These are phyloP conservation scores for Bromus sterilis DNA, from an alignment of 176 grass and related monocot species.

Conservation along the genomic window DNA sequence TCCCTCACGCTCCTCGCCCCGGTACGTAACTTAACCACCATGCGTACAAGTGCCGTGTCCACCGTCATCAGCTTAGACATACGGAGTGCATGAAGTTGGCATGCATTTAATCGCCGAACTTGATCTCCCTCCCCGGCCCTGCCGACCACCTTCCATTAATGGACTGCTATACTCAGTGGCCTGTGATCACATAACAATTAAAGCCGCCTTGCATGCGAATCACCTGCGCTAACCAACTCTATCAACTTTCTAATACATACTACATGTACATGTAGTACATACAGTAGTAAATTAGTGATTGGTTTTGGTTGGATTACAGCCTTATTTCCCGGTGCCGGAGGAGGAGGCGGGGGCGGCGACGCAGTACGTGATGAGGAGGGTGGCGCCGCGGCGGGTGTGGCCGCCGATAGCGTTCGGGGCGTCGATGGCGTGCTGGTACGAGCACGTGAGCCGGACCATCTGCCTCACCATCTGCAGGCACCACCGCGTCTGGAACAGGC, in stretches of 20 bases:
- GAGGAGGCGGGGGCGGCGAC: slow-evolving; percentile 35
- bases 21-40: not conserved
- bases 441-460: slow-evolving; percentile 95
- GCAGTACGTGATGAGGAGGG: slow-evolving; percentile 75
- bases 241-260: not conserved
- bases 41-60: not conserved
- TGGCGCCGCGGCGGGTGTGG: slow-evolving; percentile 91
- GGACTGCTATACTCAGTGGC: not conserved
- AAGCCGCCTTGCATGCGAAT: not conserved
- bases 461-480: slow-evolving; percentile 90
- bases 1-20: slow-evolving; percentile 82
- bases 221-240: not conserved
- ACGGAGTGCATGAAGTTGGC: not conserved
- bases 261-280: no score
- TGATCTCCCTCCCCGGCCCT: not conserved
- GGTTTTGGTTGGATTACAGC: no score
- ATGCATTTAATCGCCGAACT: not conserved
- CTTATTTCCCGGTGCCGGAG: slow-evolving; percentile 79
- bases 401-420: slow-evolving; percentile 88
- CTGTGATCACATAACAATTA: not conserved
- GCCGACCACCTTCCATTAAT: not conserved
- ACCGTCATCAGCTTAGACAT: not conserved
- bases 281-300: no score
- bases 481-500: slow-evolving; percentile 62
- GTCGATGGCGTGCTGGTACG: slow-evolving; percentile 98